Evolutionary conservation across 306 rosid species (phyloP).

Genomic region (Cucurbita ficifolia): DNA sequence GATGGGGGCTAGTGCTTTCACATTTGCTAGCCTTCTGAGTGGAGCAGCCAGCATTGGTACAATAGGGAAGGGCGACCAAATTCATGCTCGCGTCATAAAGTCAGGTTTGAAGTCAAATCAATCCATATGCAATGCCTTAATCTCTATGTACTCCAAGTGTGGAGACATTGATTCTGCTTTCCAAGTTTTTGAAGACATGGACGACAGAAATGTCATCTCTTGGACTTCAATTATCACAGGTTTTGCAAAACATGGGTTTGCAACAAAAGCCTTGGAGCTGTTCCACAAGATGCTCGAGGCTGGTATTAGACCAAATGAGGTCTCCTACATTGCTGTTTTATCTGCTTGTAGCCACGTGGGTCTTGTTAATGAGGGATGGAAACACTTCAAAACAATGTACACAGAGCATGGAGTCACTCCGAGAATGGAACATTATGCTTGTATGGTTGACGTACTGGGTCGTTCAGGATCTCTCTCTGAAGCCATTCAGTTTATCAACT

Average conservation of each 20-base stretch:
- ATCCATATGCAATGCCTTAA: conserved; percentile 34
- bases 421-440: conserved; percentile 56
- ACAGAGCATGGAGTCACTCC: conserved; percentile 29
- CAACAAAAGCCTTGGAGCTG: conserved; percentile 33
- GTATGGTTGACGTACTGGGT: conserved; percentile 52
- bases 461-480: conserved; percentile 49
- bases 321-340: conserved; percentile 47
- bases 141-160: conserved; percentile 63
- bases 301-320: conserved; percentile 42
- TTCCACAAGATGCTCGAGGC: conserved; percentile 42
- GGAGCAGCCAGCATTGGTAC: conserved; percentile 45
- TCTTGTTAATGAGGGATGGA: conserved; percentile 41
- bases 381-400: conserved; percentile 38
- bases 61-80: conserved; percentile 46
- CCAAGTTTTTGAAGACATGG: conserved; percentile 32
- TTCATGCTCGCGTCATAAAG: conserved; percentile 34
- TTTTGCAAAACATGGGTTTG: conserved; percentile 51
- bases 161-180: conserved; percentile 41
- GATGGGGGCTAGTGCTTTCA: conserved; percentile 28
- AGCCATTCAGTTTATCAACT: conserved; percentile 32
- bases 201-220: conserved; percentile 34
- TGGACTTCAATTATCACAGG: conserved; percentile 54
- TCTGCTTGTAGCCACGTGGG: conserved; percentile 64
- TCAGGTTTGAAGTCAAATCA: conserved; percentile 23
- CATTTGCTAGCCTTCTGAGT: conserved; percentile 51